Percentiles rank a stretch among this genome's conserved stretches.
Conservation (phyloP, 225 moss, liverwort and hornwort genomes). For the Sphagnum contortum region DNA sequence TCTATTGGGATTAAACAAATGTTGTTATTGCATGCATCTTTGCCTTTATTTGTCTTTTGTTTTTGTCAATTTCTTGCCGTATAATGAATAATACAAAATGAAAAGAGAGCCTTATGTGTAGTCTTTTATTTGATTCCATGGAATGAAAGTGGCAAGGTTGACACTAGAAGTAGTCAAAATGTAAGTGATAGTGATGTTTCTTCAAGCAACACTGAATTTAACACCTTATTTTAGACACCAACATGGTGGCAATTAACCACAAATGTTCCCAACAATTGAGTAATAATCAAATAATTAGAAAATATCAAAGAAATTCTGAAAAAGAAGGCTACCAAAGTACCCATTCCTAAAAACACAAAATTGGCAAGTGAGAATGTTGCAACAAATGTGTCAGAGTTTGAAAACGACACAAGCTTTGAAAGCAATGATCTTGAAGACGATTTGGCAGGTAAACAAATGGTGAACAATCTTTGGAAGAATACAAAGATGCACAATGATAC, state of each 20-base stretch:
- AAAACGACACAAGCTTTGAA: background rate
- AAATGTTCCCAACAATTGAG: conserved; percentile 11
- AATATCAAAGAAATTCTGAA: background rate
- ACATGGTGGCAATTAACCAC: conserved; percentile 49
- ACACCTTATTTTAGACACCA: conserved; percentile 19
- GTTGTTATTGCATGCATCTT: too few species aligned
- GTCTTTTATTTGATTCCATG: background rate
- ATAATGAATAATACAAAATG: too few species aligned
- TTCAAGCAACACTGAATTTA: conserved; percentile 7
- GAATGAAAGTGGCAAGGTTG: background rate
- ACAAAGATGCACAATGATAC: conserved; percentile 23
- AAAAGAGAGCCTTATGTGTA: too few species aligned
- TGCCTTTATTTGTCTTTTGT: background rate
- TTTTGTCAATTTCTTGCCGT: background rate
- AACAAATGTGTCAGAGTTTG: background rate
- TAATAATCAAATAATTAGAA: background rate
- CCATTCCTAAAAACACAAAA: background rate
- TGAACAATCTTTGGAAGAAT: conserved; percentile 10
- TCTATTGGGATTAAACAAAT: background rate
- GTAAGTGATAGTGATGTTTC: conserved; percentile 18
- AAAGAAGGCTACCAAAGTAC: background rate
- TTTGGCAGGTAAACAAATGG: conserved; percentile 6
- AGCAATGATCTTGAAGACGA: background rate
- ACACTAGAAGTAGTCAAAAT: conserved; percentile 4
- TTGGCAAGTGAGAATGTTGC: background rate